Evolutionary conservation across 2,329 filamentous ascomycete genomes (phyloP).

Genomic region (Fusarium longipes): DNA sequence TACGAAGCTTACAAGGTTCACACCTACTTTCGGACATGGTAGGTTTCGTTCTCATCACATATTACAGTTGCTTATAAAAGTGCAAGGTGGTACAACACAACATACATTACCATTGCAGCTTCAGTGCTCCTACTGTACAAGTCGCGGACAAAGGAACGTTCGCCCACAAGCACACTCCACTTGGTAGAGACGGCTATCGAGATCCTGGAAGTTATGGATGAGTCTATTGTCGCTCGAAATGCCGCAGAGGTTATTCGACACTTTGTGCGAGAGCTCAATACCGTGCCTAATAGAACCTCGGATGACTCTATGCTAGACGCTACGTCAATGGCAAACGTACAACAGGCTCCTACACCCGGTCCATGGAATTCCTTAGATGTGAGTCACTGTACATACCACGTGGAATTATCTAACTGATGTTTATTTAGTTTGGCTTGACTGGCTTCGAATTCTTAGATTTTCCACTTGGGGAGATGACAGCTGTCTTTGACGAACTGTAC

Average conservation of each 20-base stretch:
- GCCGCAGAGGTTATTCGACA: constrained; percentile 15
- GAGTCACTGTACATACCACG: not conserved
- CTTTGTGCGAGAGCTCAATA: constrained; percentile 6
- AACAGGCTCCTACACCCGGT: constrained; percentile 3
- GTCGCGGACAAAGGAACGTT: constrained; percentile 1
- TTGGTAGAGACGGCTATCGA: constrained; percentile 1
- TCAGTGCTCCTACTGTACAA: constrained; percentile 11
- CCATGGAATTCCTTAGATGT: constrained; percentile 1
- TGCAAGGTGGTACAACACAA: constrained; percentile 15
- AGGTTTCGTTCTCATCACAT: not conserved
- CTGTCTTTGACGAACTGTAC: constrained; percentile 11
- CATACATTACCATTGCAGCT: constrained; percentile 10
- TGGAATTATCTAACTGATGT: not conserved
- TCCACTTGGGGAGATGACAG: constrained; percentile 6
- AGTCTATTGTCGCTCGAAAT: constrained; percentile 10
- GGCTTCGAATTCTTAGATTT: constrained; percentile 11
- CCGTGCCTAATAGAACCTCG: not conserved
- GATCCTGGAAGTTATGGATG: constrained; percentile 13
- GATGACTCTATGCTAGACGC: not conserved
- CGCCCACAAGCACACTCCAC: not conserved
- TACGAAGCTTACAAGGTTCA: constrained; percentile 12
- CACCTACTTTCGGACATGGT: constrained; percentile 20
- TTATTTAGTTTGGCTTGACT: not conserved
- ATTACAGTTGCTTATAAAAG: not conserved
- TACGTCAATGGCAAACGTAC: not conserved